phyloP scores from a whole-genome alignment of 441 rosid genomes.

The Aquilaria agallochum region DNA sequence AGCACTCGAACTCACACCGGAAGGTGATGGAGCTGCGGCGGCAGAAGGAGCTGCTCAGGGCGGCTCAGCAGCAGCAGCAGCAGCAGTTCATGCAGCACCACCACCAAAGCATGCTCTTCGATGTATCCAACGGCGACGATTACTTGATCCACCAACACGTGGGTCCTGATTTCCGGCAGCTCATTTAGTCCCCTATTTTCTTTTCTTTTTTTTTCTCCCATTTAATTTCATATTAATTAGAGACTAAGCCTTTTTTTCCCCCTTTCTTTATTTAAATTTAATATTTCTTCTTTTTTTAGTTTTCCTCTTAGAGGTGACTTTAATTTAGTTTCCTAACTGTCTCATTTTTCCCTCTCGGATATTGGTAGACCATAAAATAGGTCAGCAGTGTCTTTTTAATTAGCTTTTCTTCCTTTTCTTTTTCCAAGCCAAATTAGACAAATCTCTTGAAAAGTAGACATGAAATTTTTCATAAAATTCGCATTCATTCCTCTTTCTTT shows the following conservation, averaged over 20 bases:
- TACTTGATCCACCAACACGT: conserved; percentile 65
- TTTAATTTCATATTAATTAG: not conserved
- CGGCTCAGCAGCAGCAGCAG: conserved; percentile 42
- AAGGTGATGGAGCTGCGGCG: conserved; percentile 90
- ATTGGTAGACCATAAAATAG: conserved; percentile 8
- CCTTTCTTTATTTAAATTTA: conserved; percentile 26
- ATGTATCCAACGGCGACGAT: conserved; percentile 63
- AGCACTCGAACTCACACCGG: conserved; percentile 89
- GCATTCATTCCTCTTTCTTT: too few relatives aligned
- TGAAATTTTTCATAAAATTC: too few relatives aligned
- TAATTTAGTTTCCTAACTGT: conserved; percentile 1
- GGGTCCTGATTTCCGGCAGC: conserved; percentile 66
- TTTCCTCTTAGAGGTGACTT: conserved; percentile 18
- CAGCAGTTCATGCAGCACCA: conserved; percentile 31
- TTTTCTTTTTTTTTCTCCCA: conserved; percentile 12
- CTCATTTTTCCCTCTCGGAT: not conserved
- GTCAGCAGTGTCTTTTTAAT: not conserved
- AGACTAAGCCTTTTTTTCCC: not conserved
- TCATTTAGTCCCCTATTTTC: conserved; percentile 34
- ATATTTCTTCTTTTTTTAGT: conserved; percentile 9
- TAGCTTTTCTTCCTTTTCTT: not conserved
- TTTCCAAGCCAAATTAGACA: conserved; percentile 13
- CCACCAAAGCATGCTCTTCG: conserved; percentile 48
- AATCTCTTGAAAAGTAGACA: conserved; percentile 7
- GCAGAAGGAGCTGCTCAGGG: conserved; percentile 57